Base-by-base conservation (phyloP, 306 rosid species). In the Neltuma alba region DNA sequence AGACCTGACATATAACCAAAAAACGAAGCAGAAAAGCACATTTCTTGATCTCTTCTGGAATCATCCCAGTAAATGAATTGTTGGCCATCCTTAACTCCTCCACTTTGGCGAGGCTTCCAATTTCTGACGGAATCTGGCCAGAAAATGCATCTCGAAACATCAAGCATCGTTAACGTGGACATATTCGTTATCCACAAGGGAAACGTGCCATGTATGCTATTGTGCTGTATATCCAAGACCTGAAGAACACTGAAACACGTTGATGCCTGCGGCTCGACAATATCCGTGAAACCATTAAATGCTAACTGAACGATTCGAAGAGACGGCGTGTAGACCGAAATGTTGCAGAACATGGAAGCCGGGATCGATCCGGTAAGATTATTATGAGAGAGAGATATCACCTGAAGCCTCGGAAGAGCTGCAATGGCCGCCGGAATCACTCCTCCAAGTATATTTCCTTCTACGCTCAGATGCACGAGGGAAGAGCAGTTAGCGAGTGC, bases 351-450 rank as follows among this genome's bases (percentile, higher is more conserved):
- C 86, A 92, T 69, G 1, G 98, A 91, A 70, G 87, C 86, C 2
- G 97, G 98, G 60, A 94, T 74, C 7, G 92, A 87, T 21, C 98
- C 98, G 25, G 97, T 87, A 60, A 94, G 87, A 34, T 77, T 85
- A 79, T 94, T 94, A 78, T 80, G 90, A 6, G 98, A 88, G 18
- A 94, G 92, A 0, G 97, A 87, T 31, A 94, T 14, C 36, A 91
- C 97, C 90, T 94, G 92, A 71, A 94, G 97, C 68, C 83, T 89
- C 40, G 90, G 94, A 8, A 94, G 93, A 33, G 92, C 88, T 71
- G 94, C 85, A 62, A 94, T 87, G 28, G 97, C 97, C 64, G 97
- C 88, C 60, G 98, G 98, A 37, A 94, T 71, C 34, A 94, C 92
- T 31, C 98, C 98, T 52, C 83, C 83, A 4, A 94, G 91, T 9